Conservation (phyloP, 208 protist genomes). For the Crithidia brevicula region DNA sequence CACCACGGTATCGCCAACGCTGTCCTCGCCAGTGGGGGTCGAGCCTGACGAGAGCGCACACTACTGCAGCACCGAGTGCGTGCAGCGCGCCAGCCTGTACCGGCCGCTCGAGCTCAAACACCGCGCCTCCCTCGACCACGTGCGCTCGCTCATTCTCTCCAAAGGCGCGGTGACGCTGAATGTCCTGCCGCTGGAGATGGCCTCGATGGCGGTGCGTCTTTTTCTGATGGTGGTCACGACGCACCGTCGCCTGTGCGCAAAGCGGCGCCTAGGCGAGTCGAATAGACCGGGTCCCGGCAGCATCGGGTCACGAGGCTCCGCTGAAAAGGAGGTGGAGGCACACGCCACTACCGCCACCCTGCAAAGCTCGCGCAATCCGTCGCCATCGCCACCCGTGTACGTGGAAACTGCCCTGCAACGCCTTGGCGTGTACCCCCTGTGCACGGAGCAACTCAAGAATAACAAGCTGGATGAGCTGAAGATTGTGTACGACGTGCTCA, state of each 20-base stretch:
- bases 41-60: slow-evolving; percentile 15
- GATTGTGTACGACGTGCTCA: slow-evolving; percentile 60
- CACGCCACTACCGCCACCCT: not conserved
- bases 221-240: slow-evolving; percentile 75
- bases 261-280: slow-evolving; percentile 32
- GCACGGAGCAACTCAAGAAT: slow-evolving; percentile 27
- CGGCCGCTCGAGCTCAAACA: slow-evolving; percentile 49
- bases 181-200: slow-evolving; percentile 60
- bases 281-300: slow-evolving; percentile 9
- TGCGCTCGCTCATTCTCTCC: slow-evolving; percentile 43
- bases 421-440: slow-evolving; percentile 37
- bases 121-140: slow-evolving; percentile 36
- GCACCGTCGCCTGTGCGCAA: slow-evolving; percentile 50
- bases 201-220: slow-evolving; percentile 65
- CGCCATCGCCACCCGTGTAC: slow-evolving; percentile 29
- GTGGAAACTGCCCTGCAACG: slow-evolving; percentile 40
- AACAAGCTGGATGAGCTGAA: slow-evolving; percentile 36
- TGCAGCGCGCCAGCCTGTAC: slow-evolving; percentile 40
- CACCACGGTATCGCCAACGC: slow-evolving; percentile 11
- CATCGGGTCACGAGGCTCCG: not conserved
- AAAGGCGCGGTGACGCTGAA: slow-evolving; percentile 41
- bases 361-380: slow-evolving; percentile 1
- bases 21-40: slow-evolving; percentile 5
- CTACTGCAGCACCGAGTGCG: slow-evolving; percentile 41
- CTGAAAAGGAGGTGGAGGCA: slow-evolving; percentile 6